Evolutionary conservation across 208 protist species (phyloP), one percentile per base, ranked within the genome.

Genomic region (Trypanosoma melophagium): DNA sequence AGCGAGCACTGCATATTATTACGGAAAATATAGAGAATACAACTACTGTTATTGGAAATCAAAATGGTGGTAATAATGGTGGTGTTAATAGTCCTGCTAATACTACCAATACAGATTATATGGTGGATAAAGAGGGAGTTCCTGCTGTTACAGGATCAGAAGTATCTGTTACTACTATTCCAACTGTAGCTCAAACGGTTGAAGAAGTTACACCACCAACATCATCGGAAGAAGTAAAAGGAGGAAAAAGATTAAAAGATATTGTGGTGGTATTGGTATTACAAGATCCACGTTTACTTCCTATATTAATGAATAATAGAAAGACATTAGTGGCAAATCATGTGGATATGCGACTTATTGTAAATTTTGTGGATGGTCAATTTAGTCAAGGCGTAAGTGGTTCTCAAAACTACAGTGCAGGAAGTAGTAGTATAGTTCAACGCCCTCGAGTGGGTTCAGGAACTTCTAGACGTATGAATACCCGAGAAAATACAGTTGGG

Each of bases 341-440:
- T 40, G 25, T 73, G 12, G 67, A 73, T 51, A 61, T 44, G n/a
- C 58, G 67, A 38, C 51, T 73, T 13, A 54, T 73, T 54, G 67
- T 73, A 17, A 51, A 73, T 19, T 73, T 73, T 66, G 67, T 66
- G 2, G 60, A 66, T 31, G 24, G 16, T 19, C 38, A 31, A 7
- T 35, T 14, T 59, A 24, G 14, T 5, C 52, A 40, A 35, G 16
- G 28, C 38, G 3, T 21, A 16, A 25, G 1, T n/a, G 16, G 14
- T 41, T 28, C 28, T 35, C 28, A 35, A 35, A 35, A 35, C 28
- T 5, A 35, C 28, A 35, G 3, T 1, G 16, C 13, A 47, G 16
- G 42, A 47, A 47, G 31, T 12, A 17, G 2, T 4, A 40, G 13
- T n/a, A 12, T 1, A 17, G 2, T n/a, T 31, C 5, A 17, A 40